A percentile compares a stretch with the other conserved stretches of the same genome.
Evolutionary conservation across 306 rosid species (phyloP).

Genomic region (Acacia confusa): DNA sequence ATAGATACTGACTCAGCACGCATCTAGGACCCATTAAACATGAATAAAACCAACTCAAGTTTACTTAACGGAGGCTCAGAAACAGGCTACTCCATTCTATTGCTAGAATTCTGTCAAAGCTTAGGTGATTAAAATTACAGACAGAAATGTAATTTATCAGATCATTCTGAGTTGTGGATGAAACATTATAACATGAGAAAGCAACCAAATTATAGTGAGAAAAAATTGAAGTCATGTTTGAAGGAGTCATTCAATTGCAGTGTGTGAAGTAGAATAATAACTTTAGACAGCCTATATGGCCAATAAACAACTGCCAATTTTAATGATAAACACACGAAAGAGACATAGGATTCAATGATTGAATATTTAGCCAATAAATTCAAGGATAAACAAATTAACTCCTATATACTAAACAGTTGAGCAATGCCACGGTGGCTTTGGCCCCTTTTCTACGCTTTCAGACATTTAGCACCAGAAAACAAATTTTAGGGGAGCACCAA

Average conservation of each 20-base stretch:
- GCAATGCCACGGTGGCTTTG: background rate
- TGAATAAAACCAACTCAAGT: background rate
- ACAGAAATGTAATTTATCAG: background rate
- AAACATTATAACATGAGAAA: background rate
- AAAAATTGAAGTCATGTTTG: background rate
- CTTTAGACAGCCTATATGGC: background rate
- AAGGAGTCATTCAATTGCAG: background rate
- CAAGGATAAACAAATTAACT: background rate
- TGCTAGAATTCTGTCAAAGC: background rate
- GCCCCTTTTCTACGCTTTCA: constrained; percentile 1
- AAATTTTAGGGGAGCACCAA: background rate
- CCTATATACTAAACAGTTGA: background rate
- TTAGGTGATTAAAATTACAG: background rate
- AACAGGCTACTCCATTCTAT: constrained; percentile 4
- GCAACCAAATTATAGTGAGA: background rate
- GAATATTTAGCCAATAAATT: background rate
- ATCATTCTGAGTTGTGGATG: background rate
- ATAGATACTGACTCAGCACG: background rate
- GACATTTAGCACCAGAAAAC: background rate
- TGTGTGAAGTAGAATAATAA: constrained; percentile 4
- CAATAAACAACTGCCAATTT: background rate
- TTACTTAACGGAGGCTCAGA: background rate
- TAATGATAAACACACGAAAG: background rate
- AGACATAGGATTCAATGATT: background rate
- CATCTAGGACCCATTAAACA: constrained; percentile 17